Conservation (phyloP, 768 basidiomycete genomes). For the Naganishia friedmannii region DNA sequence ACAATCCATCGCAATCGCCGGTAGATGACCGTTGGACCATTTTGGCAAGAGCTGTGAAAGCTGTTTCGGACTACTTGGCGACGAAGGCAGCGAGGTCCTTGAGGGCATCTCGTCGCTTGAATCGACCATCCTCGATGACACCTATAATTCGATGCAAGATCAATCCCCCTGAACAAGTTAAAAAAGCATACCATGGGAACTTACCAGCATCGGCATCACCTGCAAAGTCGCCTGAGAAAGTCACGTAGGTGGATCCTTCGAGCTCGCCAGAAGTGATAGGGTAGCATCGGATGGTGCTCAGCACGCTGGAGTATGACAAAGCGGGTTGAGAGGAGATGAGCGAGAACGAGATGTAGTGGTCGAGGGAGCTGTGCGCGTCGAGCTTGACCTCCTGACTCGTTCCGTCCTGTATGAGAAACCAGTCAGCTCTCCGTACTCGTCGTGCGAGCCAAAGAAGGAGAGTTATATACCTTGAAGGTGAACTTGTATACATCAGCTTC, state of each 20-base stretch:
- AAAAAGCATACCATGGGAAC: not conserved
- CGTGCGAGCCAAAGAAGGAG: not conserved
- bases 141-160: not conserved
- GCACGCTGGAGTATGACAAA: conserved; percentile 45
- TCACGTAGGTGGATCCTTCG: conserved; percentile 37
- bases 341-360: conserved; percentile 44
- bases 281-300: conserved; percentile 45
- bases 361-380: conserved; percentile 44
- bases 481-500: conserved; percentile 39
- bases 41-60: not conserved
- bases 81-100: conserved; percentile 45
- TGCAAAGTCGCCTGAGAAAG: conserved; percentile 37
- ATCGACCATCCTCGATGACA: conserved; percentile 44
- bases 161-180: not conserved
- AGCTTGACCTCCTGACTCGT: conserved; percentile 45
- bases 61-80: conserved; percentile 29
- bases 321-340: conserved; percentile 44
- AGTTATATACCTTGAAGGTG: conserved; percentile 37
- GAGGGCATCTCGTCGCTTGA: conserved; percentile 48
- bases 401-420: conserved; percentile 33
- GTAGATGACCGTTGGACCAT: not conserved
- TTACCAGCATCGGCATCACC: conserved; percentile 41
- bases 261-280: conserved; percentile 42
- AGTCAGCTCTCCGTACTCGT: not conserved
- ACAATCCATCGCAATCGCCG: not conserved